Evolutionary conservation across 257 asterid genomes (phyloP), one percentile per base, ranked within the genome.

Genomic region (Solanum infundibuliforme): DNA sequence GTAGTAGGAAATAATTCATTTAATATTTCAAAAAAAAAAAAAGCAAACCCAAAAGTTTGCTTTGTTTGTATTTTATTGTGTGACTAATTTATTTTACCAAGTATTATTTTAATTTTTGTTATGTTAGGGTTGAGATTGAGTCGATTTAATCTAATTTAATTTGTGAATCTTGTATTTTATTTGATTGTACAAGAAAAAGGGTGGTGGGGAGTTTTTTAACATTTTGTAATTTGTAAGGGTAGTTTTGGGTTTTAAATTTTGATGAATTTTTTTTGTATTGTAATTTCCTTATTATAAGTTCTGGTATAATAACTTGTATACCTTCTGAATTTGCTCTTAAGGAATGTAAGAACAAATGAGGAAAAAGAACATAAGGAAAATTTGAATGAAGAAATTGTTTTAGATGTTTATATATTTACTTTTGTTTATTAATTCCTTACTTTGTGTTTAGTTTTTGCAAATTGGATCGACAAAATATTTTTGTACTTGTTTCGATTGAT

Each of bases 241-340:
- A 41, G 66, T 55, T 18, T 79, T 41, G 52, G 85, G 72, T 48
- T 75, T 84, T 73, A 0, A 35, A 73, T 73, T 38, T 81, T 43
- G 66, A 43, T 81, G 68, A 79, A 41, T 27, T 27, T 65, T 25
- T 81, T 16, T 9, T 18, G 65, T 29, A 81, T 43, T 81, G 85
- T 81, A 81, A 77, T 41, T 77, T 52, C 20, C 69, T 20, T 66
- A 81, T 27, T 60, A 60, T 18, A 52, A 23, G 23, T 88, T 83
- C 27, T 71, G 89, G 89, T 71, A 71, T 55, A 16, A 82, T 72
- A 83, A 83, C 85, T 52, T 52, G 84, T 83, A 71, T 87, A 68
- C 89, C 77, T 71, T 18, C 73, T 81, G 5, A 23, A 43, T 71
- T 87, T 87, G 55, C 68, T 65, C 87, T 62, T 82, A 23, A 84